Evolutionary conservation across 2,329 filamentous ascomycete genomes (phyloP).

Genomic region (Teratosphaeria gauchensis): DNA sequence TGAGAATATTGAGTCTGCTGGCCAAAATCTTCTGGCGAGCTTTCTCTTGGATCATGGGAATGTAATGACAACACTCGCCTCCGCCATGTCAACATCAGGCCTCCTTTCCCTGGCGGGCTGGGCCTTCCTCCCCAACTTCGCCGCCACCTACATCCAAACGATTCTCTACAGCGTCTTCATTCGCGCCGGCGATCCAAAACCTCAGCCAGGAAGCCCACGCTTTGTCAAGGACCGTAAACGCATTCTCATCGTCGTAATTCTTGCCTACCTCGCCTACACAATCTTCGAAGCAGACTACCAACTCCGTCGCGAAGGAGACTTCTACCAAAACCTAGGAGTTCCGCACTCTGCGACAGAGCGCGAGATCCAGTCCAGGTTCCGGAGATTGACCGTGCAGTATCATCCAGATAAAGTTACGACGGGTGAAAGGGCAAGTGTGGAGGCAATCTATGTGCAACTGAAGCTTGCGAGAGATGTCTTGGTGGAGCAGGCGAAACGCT

Average conservation of each 20-base stretch:
- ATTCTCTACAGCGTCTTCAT: conserved; percentile 83
- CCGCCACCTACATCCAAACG: conserved; percentile 65
- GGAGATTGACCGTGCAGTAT: conserved; percentile 56
- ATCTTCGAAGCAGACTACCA: conserved; percentile 86
- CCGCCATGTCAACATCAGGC: conserved; percentile 10
- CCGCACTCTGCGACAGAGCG: conserved; percentile 59
- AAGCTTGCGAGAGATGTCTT: conserved; percentile 77
- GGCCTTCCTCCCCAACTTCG: conserved; percentile 56
- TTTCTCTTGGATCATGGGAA: not conserved
- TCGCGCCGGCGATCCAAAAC: conserved; percentile 77
- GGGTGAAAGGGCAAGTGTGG: conserved; percentile 29
- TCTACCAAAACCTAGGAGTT: conserved; percentile 69
- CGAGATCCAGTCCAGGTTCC: conserved; percentile 74
- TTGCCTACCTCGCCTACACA: conserved; percentile 79
- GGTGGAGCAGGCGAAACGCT: conserved; percentile 63
- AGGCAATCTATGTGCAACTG: conserved; percentile 65
- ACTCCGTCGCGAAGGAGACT: conserved; percentile 60
- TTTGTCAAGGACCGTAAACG: conserved; percentile 65
- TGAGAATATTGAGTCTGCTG: not conserved
- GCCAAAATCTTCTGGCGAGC: no score
- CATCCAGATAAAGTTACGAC: conserved; percentile 75
- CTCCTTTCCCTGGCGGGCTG: conserved; percentile 50
- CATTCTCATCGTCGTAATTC: conserved; percentile 75
- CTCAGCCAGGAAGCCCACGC: conserved; percentile 55
- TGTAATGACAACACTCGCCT: not conserved